Evolutionary conservation across 2,329 filamentous ascomycete genomes (phyloP).

Genomic region (Anthostomella pinea): DNA sequence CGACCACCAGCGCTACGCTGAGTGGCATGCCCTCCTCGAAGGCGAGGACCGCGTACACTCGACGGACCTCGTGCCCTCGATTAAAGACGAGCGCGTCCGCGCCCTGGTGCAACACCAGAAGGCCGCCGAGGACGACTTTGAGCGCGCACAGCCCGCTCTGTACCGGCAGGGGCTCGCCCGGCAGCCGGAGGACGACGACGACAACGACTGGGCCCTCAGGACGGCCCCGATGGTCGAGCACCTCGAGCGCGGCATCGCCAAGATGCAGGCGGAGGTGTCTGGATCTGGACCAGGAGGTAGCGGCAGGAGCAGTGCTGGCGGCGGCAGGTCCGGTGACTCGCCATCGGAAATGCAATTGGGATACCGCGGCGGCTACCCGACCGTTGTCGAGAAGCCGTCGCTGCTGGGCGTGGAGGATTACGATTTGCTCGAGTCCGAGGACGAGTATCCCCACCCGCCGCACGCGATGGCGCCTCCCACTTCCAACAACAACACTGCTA

Average conservation of each 20-base stretch:
- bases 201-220: conserved; percentile 41
- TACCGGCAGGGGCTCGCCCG: conserved; percentile 40
- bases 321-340: neutral
- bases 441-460: conserved; percentile 23
- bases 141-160: conserved; percentile 42
- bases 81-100: conserved; percentile 39
- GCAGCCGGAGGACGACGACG: conserved; percentile 10
- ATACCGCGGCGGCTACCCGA: conserved; percentile 8
- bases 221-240: conserved; percentile 48
- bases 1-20: conserved; percentile 40
- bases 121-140: conserved; percentile 49
- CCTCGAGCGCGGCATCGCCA: conserved; percentile 44
- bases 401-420: conserved; percentile 17
- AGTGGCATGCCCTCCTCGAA: conserved; percentile 44
- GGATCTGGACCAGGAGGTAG: neutral
- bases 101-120: conserved; percentile 45
- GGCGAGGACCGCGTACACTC: conserved; percentile 40
- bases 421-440: conserved; percentile 25
- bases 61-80: conserved; percentile 36
- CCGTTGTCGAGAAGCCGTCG: conserved; percentile 12
- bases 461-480: too few species aligned
- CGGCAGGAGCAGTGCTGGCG: too few species aligned
- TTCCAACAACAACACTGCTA: too few species aligned
- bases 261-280: conserved; percentile 37
- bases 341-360: conserved; percentile 6